These are phyloP conservation scores for Sordaria brevicollis DNA, from an alignment of 495 filamentous ascomycete species.

Conservation along the genomic window DNA sequence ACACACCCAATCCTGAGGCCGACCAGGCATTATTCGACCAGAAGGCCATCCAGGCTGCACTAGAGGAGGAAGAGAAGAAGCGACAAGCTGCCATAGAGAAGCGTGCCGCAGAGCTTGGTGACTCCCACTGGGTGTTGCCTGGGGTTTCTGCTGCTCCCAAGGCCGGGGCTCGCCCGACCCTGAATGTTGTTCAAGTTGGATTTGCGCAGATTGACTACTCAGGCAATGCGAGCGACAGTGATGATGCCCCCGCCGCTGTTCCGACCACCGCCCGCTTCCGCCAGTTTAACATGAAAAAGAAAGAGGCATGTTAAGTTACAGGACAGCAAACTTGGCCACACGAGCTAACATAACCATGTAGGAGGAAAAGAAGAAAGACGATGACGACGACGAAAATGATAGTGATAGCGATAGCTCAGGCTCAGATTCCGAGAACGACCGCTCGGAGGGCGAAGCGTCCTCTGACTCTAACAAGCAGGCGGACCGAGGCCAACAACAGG, in stretches of 20 bases:
- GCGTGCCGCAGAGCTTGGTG: constrained; percentile 64
- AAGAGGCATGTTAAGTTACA: constrained; percentile 17
- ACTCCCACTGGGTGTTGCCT: constrained; percentile 79
- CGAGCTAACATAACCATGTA: background rate
- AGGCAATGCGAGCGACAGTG: constrained; percentile 1
- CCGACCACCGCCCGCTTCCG: constrained; percentile 11
- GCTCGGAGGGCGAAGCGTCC: constrained; percentile 3
- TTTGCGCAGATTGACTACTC: constrained; percentile 36
- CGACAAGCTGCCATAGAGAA: constrained; percentile 58
- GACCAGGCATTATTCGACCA: constrained; percentile 30
- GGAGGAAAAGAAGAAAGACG: constrained; percentile 4
- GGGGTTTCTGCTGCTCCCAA: constrained; percentile 9
- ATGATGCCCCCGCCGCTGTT: constrained; percentile 4
- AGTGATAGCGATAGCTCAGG: constrained; percentile 8
- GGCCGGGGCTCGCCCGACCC: constrained; percentile 14
- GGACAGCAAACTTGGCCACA: background rate
- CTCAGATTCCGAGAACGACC: background rate
- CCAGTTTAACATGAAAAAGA: constrained; percentile 35
- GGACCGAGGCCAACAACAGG: constrained; percentile 10
- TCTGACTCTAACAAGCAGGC: constrained; percentile 1
- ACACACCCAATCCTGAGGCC: constrained; percentile 8
- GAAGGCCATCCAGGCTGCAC: constrained; percentile 51
- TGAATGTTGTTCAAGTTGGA: constrained; percentile 38
- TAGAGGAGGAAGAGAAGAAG: constrained; percentile 66
- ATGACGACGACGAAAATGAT: constrained; percentile 8